Conservation (phyloP, 2,329 filamentous ascomycete species). For the Pochonia chlamydosporia region DNA sequence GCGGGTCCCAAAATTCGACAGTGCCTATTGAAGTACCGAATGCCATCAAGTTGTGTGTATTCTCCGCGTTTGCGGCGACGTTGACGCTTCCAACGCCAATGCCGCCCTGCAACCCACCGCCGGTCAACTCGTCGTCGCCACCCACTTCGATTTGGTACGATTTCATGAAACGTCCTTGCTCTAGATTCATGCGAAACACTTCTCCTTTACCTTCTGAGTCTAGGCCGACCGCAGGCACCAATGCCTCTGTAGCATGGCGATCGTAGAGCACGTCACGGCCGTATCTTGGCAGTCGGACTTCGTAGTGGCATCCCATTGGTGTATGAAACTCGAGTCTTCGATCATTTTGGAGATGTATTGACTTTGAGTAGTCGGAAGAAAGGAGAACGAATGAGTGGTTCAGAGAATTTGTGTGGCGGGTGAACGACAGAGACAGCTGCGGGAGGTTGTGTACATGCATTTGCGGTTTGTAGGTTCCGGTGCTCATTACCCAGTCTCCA, state of each 20-base stretch:
- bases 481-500: constrained; percentile 96
- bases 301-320: constrained; percentile 79
- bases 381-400: constrained; percentile 90
- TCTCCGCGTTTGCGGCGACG: constrained; percentile 77
- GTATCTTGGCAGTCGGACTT: constrained; percentile 85
- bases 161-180: constrained; percentile 89
- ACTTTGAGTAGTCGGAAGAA: constrained; percentile 89
- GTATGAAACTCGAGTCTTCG: constrained; percentile 91
- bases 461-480: constrained; percentile 62
- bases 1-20: constrained; percentile 92
- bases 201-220: constrained; percentile 83
- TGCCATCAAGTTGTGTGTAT: constrained; percentile 81
- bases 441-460: constrained; percentile 95
- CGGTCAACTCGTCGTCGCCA: constrained; percentile 66
- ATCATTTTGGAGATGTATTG: constrained; percentile 86
- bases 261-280: constrained; percentile 87
- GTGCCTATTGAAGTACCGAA: constrained; percentile 95
- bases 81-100: constrained; percentile 84
- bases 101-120: constrained; percentile 76
- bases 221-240: constrained; percentile 82
- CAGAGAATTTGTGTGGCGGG: constrained; percentile 83
- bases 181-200: constrained; percentile 87
- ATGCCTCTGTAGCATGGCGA: constrained; percentile 71
- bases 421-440: constrained; percentile 87
- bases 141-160: constrained; percentile 90